Evolutionary conservation across 306 rosid genomes (phyloP), one percentile per base, ranked within the genome.

Genomic region (Rubus parviflorus): DNA sequence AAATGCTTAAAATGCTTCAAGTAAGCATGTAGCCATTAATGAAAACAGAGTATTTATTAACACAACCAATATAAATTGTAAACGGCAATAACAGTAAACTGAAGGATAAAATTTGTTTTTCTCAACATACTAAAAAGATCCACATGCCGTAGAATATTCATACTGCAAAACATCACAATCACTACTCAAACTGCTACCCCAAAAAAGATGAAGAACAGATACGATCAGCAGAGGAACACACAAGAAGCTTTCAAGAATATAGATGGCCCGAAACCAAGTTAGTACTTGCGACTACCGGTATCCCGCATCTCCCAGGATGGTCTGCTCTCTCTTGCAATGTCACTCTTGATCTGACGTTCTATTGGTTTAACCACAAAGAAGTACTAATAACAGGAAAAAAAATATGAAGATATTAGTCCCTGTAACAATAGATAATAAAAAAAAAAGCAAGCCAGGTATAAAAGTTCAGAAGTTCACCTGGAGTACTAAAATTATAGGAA

Each of bases 221-320:
- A 48, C 8, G 16, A 61, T 63, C 46, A 38, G 68, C 46, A 38
- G 68, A 19, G 14, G 67, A 64, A 67, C 35, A 43, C 14, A 25
- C 53, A 54, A 53, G 74, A 62, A 48, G 63, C 61, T 43, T 30
- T 54, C 43, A 53, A 5, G 68, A 68, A 46, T 37, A 37, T 30
- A 16, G 72, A 56, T 30, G 52, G 76, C 48, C 53, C 83, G 52
- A 3, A 35, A 69, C 66, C 75, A 52, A 70, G 80, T 88, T 85
- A 79, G 22, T 65, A 76, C 83, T 73, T 85, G 79, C 82, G 83
- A 65, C 45, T 72, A 22, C 78, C 68, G 0, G 81, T 70, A 63
- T 89, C 96, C 6, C 89, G 86, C 67, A 20, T 74, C 86, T 95
- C 97, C 99, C 99, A 95, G 23, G 96, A 71, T 7, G 90, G 90